Evolutionary conservation across 805 yeast species (phyloP), one percentile per base, ranked within the genome.

Genomic region (Candida coquimbonensis): DNA sequence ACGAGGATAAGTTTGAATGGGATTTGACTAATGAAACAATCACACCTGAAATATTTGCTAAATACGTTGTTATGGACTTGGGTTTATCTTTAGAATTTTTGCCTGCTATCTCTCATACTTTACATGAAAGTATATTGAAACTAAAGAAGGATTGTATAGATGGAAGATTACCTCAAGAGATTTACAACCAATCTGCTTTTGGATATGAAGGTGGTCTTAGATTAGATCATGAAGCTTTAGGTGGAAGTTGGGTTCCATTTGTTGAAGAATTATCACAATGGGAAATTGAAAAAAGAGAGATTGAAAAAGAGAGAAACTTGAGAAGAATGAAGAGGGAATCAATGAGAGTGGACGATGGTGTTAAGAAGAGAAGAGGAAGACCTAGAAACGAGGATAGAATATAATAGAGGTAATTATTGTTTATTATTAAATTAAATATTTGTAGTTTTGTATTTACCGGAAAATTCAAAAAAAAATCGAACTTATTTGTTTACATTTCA

Each of bases 1-100:
- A 81, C 57, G 96, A 89, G 54, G 99, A 93, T 64, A 84, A 85
- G 61, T 83, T 93, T 52, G 98, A 93, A 65, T 91, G 98, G 98
- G 95, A 93, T 59, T 69, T 93, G 38, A 58, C 67, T 8, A 73
- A 67, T 50, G 72, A 68, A 33, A 45, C 59, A 34, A 52, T 63
- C 3, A 53, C 63, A 5, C 97, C 99, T 0, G 96, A 89, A 61
- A 67, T 67, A 44, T 93, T 93, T 69, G 96, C 98, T 0, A 75
- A 73, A 48, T 74, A 76, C 8, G 88, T 91, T 3, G 96, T 87
- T 5, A 73, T 78, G 36, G 99, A 93, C 57, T 62, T 93, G 63
- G 96, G 96, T 0, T 66, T 93, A 31, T 69, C 83, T 2, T 75
- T 87, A 39, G 99, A 93, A 62, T 93, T 91, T 59, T 76, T 80